These are phyloP conservation scores for Coniosporium apollinis DNA, from an alignment of 495 filamentous ascomycete species.

Conservation along the genomic window DNA sequence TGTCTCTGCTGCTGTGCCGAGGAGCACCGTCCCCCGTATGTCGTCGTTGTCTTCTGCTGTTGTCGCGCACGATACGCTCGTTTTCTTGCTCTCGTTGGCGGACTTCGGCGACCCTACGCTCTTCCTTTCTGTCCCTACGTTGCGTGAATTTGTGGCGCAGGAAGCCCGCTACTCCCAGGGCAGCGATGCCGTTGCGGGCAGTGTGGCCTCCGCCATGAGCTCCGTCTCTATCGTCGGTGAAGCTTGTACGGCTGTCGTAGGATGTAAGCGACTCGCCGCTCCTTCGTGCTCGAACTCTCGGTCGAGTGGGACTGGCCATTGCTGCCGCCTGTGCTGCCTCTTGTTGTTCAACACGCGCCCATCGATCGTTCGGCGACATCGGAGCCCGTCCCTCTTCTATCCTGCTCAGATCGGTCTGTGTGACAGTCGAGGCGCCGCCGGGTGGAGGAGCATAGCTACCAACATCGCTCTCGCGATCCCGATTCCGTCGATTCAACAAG, in stretches of 20 bases:
- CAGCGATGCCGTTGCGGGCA: constrained; percentile 45
- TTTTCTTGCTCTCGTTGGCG: constrained; percentile 40
- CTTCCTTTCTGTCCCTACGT: constrained; percentile 42
- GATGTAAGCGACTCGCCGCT: constrained; percentile 24
- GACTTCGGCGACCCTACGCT: constrained; percentile 45
- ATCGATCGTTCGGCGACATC: constrained; percentile 20
- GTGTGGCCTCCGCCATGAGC: constrained; percentile 29
- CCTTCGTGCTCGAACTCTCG: constrained; percentile 25
- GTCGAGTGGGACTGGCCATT: constrained; percentile 22
- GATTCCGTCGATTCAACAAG: constrained; percentile 38
- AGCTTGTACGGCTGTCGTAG: constrained; percentile 16
- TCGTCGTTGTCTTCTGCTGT: constrained; percentile 7
- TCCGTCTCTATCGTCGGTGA: constrained; percentile 7
- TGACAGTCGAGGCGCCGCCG: constrained; percentile 18
- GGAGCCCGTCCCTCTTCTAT: constrained; percentile 24
- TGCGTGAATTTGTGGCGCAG: constrained; percentile 48
- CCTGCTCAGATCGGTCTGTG: constrained; percentile 21
- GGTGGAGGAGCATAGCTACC: constrained; percentile 16
- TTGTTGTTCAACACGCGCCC: constrained; percentile 19
- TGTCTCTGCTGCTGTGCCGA: no score
- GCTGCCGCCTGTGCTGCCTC: constrained; percentile 7
- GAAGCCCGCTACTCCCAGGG: constrained; percentile 47
- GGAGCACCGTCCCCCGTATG: no score
- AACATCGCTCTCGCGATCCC: constrained; percentile 31
- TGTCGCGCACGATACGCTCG: constrained; percentile 14